A percentile compares a stretch with the other conserved stretches of the same genome.
Conservation (phyloP, 768 basidiomycete species). For the Solioccasus polychromus region DNA sequence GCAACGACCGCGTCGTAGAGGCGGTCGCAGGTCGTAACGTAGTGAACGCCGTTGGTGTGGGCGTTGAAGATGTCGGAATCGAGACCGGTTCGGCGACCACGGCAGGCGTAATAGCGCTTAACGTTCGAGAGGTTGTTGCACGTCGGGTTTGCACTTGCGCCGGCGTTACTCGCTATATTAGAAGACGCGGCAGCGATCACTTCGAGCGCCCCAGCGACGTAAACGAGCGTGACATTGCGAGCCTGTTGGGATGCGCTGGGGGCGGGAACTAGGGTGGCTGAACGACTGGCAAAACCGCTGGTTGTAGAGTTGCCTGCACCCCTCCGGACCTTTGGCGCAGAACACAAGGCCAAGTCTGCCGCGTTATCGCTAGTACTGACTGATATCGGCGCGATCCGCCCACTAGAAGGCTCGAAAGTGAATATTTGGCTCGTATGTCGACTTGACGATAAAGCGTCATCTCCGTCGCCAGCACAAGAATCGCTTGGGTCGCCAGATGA, state of each 20-base stretch:
- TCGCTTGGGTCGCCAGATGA: background rate
- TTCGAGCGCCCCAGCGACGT: constrained; percentile 40
- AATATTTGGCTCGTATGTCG: constrained; percentile 55
- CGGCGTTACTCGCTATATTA: no score
- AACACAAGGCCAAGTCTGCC: background rate
- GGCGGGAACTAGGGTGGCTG: constrained; percentile 13
- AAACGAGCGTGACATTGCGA: constrained; percentile 51
- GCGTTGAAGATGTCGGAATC: no score
- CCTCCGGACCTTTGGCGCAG: constrained; percentile 15
- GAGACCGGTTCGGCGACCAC: no score
- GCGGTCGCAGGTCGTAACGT: no score
- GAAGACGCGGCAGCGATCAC: constrained; percentile 13
- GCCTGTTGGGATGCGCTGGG: constrained; percentile 11
- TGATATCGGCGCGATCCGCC: constrained; percentile 56
- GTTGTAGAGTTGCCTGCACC: constrained; percentile 6
- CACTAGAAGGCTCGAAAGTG: constrained; percentile 46
- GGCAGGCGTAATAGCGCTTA: no score
- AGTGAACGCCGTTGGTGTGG: no score
- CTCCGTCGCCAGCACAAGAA: constrained; percentile 9
- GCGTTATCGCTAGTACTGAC: constrained; percentile 17
- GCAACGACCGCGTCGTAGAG: constrained; percentile 1
- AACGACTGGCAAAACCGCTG: constrained; percentile 7
- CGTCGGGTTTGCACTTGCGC: no score
- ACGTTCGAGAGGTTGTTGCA: no score
- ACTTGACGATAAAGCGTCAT: constrained; percentile 6